phyloP scores from a whole-genome alignment of 352 stramenopile species.

The Pythium brachiatum region DNA sequence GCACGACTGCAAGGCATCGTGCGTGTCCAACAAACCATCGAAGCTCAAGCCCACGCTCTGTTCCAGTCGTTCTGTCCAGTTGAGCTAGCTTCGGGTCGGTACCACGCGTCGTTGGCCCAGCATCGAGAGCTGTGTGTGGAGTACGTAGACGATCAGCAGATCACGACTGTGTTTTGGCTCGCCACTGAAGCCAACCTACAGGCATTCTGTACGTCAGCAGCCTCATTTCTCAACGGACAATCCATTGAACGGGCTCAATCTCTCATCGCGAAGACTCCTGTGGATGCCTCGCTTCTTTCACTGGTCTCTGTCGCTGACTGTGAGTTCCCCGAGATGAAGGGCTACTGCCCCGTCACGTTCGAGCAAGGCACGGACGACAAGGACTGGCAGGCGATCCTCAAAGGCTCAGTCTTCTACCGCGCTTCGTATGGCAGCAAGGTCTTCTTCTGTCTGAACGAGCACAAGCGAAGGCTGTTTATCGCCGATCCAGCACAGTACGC shows the following conservation, averaged over 20 bases:
- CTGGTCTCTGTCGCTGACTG: conserved; percentile 60
- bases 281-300: conserved; percentile 64
- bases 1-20: conserved; percentile 33
- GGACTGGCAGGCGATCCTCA: conserved; percentile 47
- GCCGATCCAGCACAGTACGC: conserved; percentile 40
- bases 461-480: conserved; percentile 43
- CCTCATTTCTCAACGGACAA: conserved; percentile 37
- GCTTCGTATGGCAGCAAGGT: conserved; percentile 55
- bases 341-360: conserved; percentile 76
- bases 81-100: conserved; percentile 39
- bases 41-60: conserved; percentile 28
- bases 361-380: conserved; percentile 30
- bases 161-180: conserved; percentile 38
- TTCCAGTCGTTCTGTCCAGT: conserved; percentile 64
- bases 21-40: conserved; percentile 23
- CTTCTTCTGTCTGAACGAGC: conserved; percentile 59
- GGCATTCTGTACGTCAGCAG: conserved; percentile 32
- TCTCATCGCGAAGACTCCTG: conserved; percentile 36
- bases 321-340: conserved; percentile 69
- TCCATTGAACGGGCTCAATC: conserved; percentile 27
- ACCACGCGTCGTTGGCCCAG: conserved; percentile 26
- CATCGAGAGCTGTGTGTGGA: conserved; percentile 46
- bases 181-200: conserved; percentile 33
- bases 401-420: conserved; percentile 59
- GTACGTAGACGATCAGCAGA: conserved; percentile 13